These are phyloP conservation scores for Citrus mangshanensis DNA, from an alignment of 345 rosid genomes.

Conservation along the genomic window DNA sequence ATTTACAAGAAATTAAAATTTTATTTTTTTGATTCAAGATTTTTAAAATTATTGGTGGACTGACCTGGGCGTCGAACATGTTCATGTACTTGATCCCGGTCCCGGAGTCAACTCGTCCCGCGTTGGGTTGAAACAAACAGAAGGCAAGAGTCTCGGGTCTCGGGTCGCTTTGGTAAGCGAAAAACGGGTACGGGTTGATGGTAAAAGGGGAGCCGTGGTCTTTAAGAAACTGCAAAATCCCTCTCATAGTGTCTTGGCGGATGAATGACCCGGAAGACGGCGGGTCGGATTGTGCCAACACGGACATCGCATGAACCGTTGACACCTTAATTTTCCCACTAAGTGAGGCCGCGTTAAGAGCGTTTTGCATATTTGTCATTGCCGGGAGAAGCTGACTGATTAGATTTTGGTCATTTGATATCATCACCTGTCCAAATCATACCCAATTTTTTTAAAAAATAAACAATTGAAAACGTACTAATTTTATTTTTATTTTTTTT, in stretches of 20 bases:
- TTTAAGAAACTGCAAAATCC: constrained; percentile 59
- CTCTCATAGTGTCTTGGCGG: constrained; percentile 50
- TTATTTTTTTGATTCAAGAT: not conserved
- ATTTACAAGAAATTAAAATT: too few relatives aligned
- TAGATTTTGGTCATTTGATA: constrained; percentile 60
- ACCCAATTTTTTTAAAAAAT: not conserved
- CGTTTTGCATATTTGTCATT: constrained; percentile 72
- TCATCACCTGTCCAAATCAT: constrained; percentile 47
- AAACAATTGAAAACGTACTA: not conserved
- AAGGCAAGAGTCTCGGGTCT: constrained; percentile 84
- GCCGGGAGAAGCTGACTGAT: constrained; percentile 84
- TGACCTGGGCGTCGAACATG: constrained; percentile 99
- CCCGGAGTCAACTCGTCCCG: constrained; percentile 81
- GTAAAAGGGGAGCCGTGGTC: constrained; percentile 77
- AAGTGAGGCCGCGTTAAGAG: constrained; percentile 61
- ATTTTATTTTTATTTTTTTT: not conserved
- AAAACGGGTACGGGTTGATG: constrained; percentile 89
- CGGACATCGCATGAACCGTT: constrained; percentile 86
- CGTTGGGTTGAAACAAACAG: constrained; percentile 84
- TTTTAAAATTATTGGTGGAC: not conserved
- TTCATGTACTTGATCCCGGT: constrained; percentile 80
- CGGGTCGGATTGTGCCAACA: constrained; percentile 70
- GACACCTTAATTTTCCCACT: constrained; percentile 86
- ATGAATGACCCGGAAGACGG: constrained; percentile 76
- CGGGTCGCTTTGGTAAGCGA: constrained; percentile 85